Evolutionary conservation across 495 filamentous ascomycete genomes (phyloP), one percentile per base, ranked within the genome.

Genomic region (Penicillium salamii): DNA sequence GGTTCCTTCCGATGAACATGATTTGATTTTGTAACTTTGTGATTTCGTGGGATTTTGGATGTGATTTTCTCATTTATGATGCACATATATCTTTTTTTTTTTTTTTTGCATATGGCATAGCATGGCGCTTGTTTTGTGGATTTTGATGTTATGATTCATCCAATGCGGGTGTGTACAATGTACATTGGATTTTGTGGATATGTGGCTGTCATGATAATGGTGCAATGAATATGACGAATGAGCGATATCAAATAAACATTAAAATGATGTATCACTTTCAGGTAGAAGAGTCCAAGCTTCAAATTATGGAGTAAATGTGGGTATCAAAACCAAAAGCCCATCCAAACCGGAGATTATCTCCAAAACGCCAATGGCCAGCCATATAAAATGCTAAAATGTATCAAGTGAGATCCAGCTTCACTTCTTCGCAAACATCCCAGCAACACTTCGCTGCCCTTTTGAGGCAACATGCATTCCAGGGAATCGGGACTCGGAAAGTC

Each of bases 401-500:
- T n/a, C n/a, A n/a, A n/a, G n/a, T n/a, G 15, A 7, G 23, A 26
- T 26, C 4, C 23, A 26, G 15, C 3, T 5, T 42, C 14, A 42
- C 26, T 28, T 50, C 40, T 28, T 50, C 21, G 23, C 49, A 19
- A 79, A 80, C 57, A 80, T 71, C 4, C 66, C 72, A 47, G 71
- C 68, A 38, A 90, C 79, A 67, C 84, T 86, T 57, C 69, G 70
- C 65, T 89, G 86, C 11, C 81, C 74, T 54, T 74, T 75, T 3
- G 75, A 54, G 36, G 80, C 83, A 37, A 88, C 57, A 57, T 78
- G 79, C 56, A 88, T 53, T 43, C 71, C 72, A 28, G 72, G 72
- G 65, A 92, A 97, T 52, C 77, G 70, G 3, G 81, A 73, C 65
- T 97, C 92, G 5, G 89, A 73, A 33, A 93, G 72, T 36, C 90